A percentile compares a stretch with the other conserved stretches of the same genome.
Evolutionary conservation across 1,139 yeast species (phyloP).

Genomic region (Sugiyamaella sp.): DNA sequence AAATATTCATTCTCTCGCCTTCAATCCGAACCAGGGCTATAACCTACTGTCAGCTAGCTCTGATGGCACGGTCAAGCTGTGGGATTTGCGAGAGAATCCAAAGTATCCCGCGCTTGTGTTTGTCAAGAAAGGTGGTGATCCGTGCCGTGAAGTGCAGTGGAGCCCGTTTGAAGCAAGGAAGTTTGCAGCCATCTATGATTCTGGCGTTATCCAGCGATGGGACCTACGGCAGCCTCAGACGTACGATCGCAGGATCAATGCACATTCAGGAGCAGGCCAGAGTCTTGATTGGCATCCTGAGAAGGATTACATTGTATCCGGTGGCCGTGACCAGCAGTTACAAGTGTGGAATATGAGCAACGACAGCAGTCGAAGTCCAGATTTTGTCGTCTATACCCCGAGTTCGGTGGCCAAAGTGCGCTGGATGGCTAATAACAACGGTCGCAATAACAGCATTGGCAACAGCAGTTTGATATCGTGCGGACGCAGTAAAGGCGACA

Average conservation of each 20-base stretch:
- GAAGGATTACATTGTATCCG: slow-evolving; percentile 79
- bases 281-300: slow-evolving; percentile 89
- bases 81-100: slow-evolving; percentile 73
- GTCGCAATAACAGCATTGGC: slow-evolving; percentile 24
- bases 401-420: slow-evolving; percentile 74
- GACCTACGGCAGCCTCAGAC: slow-evolving; percentile 61
- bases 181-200: slow-evolving; percentile 80
- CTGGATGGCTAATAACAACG: slow-evolving; percentile 52
- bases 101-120: slow-evolving; percentile 52
- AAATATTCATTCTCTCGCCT: slow-evolving; percentile 79
- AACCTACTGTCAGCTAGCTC: slow-evolving; percentile 82
- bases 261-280: slow-evolving; percentile 91
- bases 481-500: slow-evolving; percentile 70
- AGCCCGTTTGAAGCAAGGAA: slow-evolving; percentile 49
- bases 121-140: slow-evolving; percentile 51
- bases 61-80: slow-evolving; percentile 83
- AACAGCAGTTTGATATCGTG: slow-evolving; percentile 73
- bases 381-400: slow-evolving; percentile 72
- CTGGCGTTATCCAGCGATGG: slow-evolving; percentile 84
- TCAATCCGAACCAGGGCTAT: slow-evolving; percentile 59
- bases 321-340: slow-evolving; percentile 87
- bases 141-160: slow-evolving; percentile 46
- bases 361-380: slow-evolving; percentile 56
- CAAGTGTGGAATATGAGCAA: slow-evolving; percentile 73
- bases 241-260: slow-evolving; percentile 72